Evolutionary conservation across 805 yeast genomes (phyloP), one percentile per base, ranked within the genome.

Genomic region (Metschnikowia borealis): DNA sequence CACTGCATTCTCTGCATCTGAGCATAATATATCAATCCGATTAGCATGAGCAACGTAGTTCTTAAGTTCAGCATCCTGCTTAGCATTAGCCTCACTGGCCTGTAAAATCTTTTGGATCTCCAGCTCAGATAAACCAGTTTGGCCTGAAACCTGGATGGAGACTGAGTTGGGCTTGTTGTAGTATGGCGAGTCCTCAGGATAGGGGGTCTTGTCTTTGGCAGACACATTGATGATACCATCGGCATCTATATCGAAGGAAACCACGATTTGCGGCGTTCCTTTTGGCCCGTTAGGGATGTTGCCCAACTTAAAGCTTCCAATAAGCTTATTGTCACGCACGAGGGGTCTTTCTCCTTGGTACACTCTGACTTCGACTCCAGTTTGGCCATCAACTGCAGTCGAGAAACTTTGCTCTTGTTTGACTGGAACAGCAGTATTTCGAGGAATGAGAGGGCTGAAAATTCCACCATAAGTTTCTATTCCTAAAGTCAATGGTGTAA

Each of bases 1-100:
- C 54, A 94, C 73, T 8, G 96, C 92, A 69, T 79, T 79, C 69
- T 90, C 97, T 46, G 96, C 89, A 68, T 94, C 99, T 62, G 86
- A 84, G 59, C 89, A 81, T 46, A 85, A 77, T 60, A 85, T 82
- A 57, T 86, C 95, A 23, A 89, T 87, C 63, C 84, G 79, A 64
- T 86, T 85, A 37, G 92, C 89, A 62, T 81, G 83, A 63, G 87
- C 90, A 54, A 84, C 77, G 50, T 83, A 75, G 58, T 79, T 81
- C 60, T 80, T 81, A 61, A 79, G 71, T 43, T 78, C 72, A 46
- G 78, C 80, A 66, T 87, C 95, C 49, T 65, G 69, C 48, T 79
- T 81, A 56, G 81, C 81, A 70, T 80, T 81, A 48, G 73, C 74
- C 56, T 80, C 81, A 52, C 89, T 89, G 57, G 85, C 90, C 51